Conservation (phyloP, 768 basidiomycete species). For the Pisolithus tinctorius region DNA sequence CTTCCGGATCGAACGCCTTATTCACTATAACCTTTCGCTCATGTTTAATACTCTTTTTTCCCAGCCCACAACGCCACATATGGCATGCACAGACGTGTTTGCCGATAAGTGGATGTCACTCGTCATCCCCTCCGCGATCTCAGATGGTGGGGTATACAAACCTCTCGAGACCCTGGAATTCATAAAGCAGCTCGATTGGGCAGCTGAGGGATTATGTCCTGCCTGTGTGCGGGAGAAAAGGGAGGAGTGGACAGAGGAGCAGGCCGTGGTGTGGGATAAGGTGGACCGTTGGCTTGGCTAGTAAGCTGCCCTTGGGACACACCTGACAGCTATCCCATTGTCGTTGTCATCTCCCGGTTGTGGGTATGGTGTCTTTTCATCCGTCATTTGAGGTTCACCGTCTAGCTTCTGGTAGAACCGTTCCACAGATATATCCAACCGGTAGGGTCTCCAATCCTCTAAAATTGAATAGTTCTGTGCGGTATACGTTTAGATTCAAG, state of each 20-base stretch:
- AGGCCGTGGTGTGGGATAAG: conserved; percentile 49
- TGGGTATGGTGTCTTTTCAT: too few relatives aligned
- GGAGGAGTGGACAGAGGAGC: conserved; percentile 61
- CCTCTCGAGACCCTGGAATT: conserved; percentile 66
- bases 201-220: conserved; percentile 46
- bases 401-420: too few relatives aligned
- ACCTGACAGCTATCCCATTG: too few relatives aligned
- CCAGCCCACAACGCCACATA: conserved; percentile 54
- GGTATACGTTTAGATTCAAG: too few relatives aligned
- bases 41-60: background rate
- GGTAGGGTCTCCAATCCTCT: too few relatives aligned
- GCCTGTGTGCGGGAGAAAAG: conserved; percentile 53
- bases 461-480: too few relatives aligned
- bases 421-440: too few relatives aligned
- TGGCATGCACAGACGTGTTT: conserved; percentile 66
- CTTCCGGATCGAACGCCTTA: background rate
- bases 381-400: too few relatives aligned
- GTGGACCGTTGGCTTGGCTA: conserved; percentile 52
- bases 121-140: conserved; percentile 61
- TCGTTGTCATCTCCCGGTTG: too few relatives aligned
- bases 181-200: conserved; percentile 58
- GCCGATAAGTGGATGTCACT: conserved; percentile 67
- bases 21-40: background rate
- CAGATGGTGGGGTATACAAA: conserved; percentile 56
- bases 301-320: too few relatives aligned